Percentiles rank a stretch among this genome's conserved stretches.
These are phyloP conservation scores for Phytophthora podocarpi DNA, from an alignment of 352 stramenopile species.

Conservation along the genomic window DNA sequence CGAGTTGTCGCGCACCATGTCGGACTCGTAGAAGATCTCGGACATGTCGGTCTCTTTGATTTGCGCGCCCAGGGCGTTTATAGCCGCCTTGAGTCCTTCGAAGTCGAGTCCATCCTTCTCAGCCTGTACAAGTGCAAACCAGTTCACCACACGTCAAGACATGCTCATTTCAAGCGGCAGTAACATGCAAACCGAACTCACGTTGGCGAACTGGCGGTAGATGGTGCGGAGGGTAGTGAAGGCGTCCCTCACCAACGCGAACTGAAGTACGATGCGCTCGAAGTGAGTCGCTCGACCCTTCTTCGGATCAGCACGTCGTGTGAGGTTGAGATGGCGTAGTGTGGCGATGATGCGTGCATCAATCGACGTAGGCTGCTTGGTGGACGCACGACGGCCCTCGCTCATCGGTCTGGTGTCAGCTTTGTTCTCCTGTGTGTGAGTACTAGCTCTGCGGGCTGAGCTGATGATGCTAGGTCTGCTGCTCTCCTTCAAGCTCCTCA, in stretches of 20 bases:
- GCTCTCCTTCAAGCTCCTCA: background rate
- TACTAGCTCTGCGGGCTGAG: slow-evolving; percentile 15
- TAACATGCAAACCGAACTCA: too few relatives aligned
- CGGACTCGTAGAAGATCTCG: slow-evolving; percentile 89
- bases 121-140: slow-evolving; percentile 23
- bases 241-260: slow-evolving; percentile 59
- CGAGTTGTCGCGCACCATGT: slow-evolving; percentile 88
- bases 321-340: slow-evolving; percentile 63
- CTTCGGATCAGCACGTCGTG: slow-evolving; percentile 42
- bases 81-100: slow-evolving; percentile 63
- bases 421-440: slow-evolving; percentile 10
- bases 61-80: slow-evolving; percentile 61
- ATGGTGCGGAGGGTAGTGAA: slow-evolving; percentile 73
- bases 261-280: slow-evolving; percentile 81
- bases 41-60: slow-evolving; percentile 74
- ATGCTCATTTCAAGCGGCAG: too few relatives aligned
- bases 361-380: slow-evolving; percentile 57
- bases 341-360: slow-evolving; percentile 73
- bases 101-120: slow-evolving; percentile 67
- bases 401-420: slow-evolving; percentile 3
- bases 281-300: slow-evolving; percentile 70
- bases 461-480: background rate
- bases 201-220: slow-evolving; percentile 64
- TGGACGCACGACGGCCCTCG: slow-evolving; percentile 33
- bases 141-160: slow-evolving; percentile 8